phyloP scores from a whole-genome alignment of 1,139 yeast species.

The Candida sanyaensis region DNA sequence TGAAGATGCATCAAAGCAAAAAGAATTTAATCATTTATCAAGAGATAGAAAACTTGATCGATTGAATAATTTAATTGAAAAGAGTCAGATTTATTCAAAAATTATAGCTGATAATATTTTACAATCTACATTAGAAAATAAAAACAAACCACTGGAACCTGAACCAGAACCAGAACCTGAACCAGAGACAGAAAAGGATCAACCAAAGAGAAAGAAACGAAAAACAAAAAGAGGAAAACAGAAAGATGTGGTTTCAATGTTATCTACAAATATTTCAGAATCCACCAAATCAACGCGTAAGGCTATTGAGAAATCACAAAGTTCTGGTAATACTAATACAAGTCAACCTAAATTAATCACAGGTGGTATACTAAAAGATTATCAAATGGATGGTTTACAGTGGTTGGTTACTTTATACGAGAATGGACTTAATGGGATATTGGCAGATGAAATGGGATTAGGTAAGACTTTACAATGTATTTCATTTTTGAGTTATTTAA shows the following conservation, averaged over 20 bases:
- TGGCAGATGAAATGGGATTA: conserved; percentile 97
- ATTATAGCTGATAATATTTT: conserved; percentile 78
- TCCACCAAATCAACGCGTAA: conserved; percentile 23
- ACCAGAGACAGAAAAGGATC: conserved; percentile 13
- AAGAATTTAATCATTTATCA: conserved; percentile 43
- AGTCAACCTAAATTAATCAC: conserved; percentile 67
- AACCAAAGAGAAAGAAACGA: conserved; percentile 18
- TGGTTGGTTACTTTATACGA: conserved; percentile 89
- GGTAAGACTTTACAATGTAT: conserved; percentile 93
- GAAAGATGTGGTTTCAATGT: conserved; percentile 27
- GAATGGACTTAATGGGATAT: conserved; percentile 90
- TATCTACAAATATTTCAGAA: conserved; percentile 20
- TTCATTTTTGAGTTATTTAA: conserved; percentile 70
- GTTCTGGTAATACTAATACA: conserved; percentile 13
- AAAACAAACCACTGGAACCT: conserved; percentile 12
- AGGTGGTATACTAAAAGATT: conserved; percentile 73
- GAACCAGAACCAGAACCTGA: conserved; percentile 7
- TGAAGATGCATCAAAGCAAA: conserved; percentile 24
- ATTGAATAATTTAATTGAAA: conserved; percentile 71
- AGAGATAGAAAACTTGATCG: conserved; percentile 54
- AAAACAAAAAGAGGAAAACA: conserved; percentile 10
- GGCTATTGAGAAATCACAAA: conserved; percentile 26
- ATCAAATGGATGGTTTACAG: conserved; percentile 87
- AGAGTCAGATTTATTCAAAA: conserved; percentile 80
- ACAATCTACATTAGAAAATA: conserved; percentile 35